Conservation (phyloP, 306 rosid genomes). For the Urtica urens region DNA sequence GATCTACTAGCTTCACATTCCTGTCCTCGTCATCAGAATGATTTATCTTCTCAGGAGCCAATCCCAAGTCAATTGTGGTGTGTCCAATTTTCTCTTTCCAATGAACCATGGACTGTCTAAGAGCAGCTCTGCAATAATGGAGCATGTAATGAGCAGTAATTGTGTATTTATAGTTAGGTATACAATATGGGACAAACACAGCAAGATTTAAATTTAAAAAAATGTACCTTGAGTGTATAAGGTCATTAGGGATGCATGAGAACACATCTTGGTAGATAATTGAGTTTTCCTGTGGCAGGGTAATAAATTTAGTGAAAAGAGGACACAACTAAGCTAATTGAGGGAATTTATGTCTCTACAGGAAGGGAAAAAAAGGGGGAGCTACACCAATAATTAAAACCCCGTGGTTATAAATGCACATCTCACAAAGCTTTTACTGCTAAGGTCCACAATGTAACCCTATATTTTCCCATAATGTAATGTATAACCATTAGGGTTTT, state of each 20-base stretch:
- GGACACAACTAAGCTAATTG: not conserved
- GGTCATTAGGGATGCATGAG: slow-evolving; percentile 35
- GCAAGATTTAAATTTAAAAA: not conserved
- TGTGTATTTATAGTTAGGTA: too few relatives aligned
- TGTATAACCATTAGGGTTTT: too few relatives aligned
- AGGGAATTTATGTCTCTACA: not conserved
- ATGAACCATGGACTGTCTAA: slow-evolving; percentile 26
- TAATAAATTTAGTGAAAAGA: not conserved
- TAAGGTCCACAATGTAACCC: too few relatives aligned
- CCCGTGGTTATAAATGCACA: too few relatives aligned
- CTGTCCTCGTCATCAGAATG: slow-evolving; percentile 14
- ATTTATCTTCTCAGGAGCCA: slow-evolving; percentile 26
- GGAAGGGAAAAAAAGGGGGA: not conserved
- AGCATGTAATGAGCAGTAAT: not conserved
- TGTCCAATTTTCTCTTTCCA: slow-evolving; percentile 31
- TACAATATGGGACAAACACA: not conserved
- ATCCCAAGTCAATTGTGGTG: slow-evolving; percentile 34
- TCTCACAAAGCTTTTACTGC: too few relatives aligned
- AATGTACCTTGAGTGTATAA: slow-evolving; percentile 28
- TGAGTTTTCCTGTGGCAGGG: slow-evolving; percentile 29
- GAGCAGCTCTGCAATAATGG: slow-evolving; percentile 20
- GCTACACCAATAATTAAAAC: too few relatives aligned
- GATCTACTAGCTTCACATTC: slow-evolving; percentile 16
- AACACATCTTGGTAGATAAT: slow-evolving; percentile 31
- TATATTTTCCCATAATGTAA: too few relatives aligned